Percentiles rank a stretch among this genome's conserved stretches.
Evolutionary conservation across 2,329 filamentous ascomycete species (phyloP).

Genomic region (Alternaria brassicicola): DNA sequence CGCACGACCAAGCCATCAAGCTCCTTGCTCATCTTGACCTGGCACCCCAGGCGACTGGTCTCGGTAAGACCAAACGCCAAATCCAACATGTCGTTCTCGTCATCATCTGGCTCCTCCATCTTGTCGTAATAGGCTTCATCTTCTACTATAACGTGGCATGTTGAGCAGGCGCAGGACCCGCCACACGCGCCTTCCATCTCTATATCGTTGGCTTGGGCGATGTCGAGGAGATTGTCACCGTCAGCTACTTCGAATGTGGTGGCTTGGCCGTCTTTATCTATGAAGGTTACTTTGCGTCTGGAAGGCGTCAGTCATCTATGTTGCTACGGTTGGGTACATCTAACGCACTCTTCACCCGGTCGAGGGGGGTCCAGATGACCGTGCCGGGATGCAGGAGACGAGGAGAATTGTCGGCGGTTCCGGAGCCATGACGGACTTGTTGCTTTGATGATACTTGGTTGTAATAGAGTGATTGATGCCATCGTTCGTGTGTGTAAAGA

Average conservation of each 20-base stretch:
- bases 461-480: not conserved
- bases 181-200: constrained; percentile 99
- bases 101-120: constrained; percentile 63
- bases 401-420: constrained; percentile 65
- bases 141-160: constrained; percentile 86
- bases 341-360: constrained; percentile 84
- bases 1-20: constrained; percentile 84
- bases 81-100: constrained; percentile 65
- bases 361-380: constrained; percentile 84
- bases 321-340: not conserved
- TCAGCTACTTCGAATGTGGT: constrained; percentile 79
- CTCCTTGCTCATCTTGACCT: constrained; percentile 89
- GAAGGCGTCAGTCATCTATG: constrained; percentile 7
- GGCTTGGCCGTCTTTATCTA: constrained; percentile 84
- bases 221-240: constrained; percentile 92
- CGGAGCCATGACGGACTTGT: constrained; percentile 4
- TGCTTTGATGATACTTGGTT: not conserved
- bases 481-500: not conserved
- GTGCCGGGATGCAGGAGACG: constrained; percentile 66
- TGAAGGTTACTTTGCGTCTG: constrained; percentile 86
- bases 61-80: constrained; percentile 88
- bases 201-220: constrained; percentile 90
- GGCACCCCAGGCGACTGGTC: constrained; percentile 82
- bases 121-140: constrained; percentile 76
- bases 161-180: constrained; percentile 90